Evolutionary conservation across 768 basidiomycete species (phyloP), one percentile per base, ranked within the genome.

Genomic region (Udeniomyces megalosporus): DNA sequence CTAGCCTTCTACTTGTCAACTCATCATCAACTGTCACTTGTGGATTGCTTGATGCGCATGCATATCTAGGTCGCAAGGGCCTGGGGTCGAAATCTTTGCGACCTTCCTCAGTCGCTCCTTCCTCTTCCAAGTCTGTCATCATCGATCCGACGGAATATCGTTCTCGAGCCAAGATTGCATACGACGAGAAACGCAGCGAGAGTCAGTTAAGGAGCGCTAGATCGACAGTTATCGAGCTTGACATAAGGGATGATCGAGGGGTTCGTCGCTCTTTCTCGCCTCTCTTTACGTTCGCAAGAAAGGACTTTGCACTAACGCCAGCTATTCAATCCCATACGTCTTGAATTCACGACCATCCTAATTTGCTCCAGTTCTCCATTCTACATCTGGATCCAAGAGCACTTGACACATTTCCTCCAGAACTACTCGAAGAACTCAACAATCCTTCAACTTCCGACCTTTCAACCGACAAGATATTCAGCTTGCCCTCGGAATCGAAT

Each of bases 321-420:
- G n/a, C n/a, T n/a, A n/a, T n/a, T n/a, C n/a, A n/a, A n/a, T n/a
- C n/a, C n/a, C n/a, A n/a, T n/a, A n/a, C n/a, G n/a, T n/a, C n/a
- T n/a, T n/a, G n/a, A n/a, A n/a, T n/a, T n/a, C n/a, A n/a, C n/a
- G n/a, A n/a, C n/a, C n/a, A n/a, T n/a, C n/a, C n/a, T n/a, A n/a
- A n/a, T 53, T 63, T 69, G 38, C 44, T 26, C 48, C 68, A 91
- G 88, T 88, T 88, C 73, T 88, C 89, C 68, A 80, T 85, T 34
- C 75, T 88, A 29, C 87, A 84, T 82, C 76, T 91, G 58, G 80
- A 88, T 69, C 82, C 86, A 2, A 76, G 77, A 59, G 78, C 82
- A 68, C 72, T 75, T 7, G 80, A 83, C 44, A 75, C 84, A 32
- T 82, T 88, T 69, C 86, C 88, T 17, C 70, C 76, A 26, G 82